Base-by-base conservation (phyloP, 495 filamentous ascomycete species). In the Glarea lozoyensis region DNA sequence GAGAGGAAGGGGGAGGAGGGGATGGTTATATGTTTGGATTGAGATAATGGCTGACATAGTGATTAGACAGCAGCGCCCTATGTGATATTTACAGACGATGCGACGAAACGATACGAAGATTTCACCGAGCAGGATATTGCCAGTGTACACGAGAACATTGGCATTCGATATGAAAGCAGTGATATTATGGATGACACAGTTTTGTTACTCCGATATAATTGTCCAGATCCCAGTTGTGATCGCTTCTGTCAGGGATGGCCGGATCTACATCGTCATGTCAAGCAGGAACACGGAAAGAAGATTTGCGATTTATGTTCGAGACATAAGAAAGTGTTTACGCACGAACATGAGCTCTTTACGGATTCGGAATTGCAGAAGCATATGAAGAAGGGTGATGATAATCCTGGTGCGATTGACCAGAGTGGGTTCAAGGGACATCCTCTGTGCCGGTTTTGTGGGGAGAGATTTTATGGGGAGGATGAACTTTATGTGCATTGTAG, bases 301-400 rank as follows among this genome's bases (percentile, higher is more conserved):
- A 86, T 99, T 81, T 99, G 92, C 63, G 88, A 95, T 61, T 72
- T 97, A 12, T 99, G 92, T 60, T 90, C 88, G 1, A 65, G 86
- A 27, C 85, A 95, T 63, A 97, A 99, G 67, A 95, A 95, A 49
- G 88, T 95, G 27, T 99, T 99, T 50, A 95, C 92, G 0, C 93
- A 97, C 60, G 92, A 99, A 62, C 92, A 99, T 56, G 86, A 86
- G 17, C 70, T 99, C n/a, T 96, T 95, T 55, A 84, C 84, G 3
- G 64, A 69, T n/a, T 72, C 78, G 38, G 84, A 89, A 51, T 64
- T 97, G 29, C 76, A 79, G 37, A 86, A 78, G 49, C 92, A 99
- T 56, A 89, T 97, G 72, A 82, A 76, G 49, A 76, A 82, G 44
- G 93, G 93, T 30, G 93, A 99, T 53, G 85, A 96, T 54, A 80